Evolutionary conservation across 169 alveolate species (phyloP).

Genomic region (Plasmodium berghei): DNA sequence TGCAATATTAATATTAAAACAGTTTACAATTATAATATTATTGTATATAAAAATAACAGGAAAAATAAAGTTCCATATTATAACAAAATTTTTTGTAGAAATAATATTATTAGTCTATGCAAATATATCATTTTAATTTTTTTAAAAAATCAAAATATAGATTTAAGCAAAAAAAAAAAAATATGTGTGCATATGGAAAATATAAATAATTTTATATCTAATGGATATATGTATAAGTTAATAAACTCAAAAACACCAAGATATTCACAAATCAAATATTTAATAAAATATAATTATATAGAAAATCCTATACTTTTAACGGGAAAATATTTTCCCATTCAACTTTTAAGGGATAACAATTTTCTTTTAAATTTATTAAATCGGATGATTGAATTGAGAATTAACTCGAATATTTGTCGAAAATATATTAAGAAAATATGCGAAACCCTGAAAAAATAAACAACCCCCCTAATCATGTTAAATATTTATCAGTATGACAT

Average conservation of each 20-base stretch:
- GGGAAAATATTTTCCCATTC: slow-evolving; percentile 14
- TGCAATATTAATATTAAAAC: slow-evolving; percentile 38
- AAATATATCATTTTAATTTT: slow-evolving; percentile 45
- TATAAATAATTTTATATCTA: slow-evolving; percentile 45
- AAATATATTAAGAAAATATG: too few relatives aligned
- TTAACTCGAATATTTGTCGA: too few relatives aligned
- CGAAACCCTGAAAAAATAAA: too few relatives aligned
- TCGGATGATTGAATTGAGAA: too few relatives aligned
- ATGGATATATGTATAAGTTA: slow-evolving; percentile 69
- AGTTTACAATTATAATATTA: slow-evolving; percentile 19
- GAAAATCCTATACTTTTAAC: slow-evolving; percentile 24
- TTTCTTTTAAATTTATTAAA: slow-evolving; percentile 14
- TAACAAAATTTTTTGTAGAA: slow-evolving; percentile 50
- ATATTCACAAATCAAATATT: slow-evolving; percentile 20
- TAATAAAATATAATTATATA: slow-evolving; percentile 28
- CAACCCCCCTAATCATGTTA: too few relatives aligned
- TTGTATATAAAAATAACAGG: slow-evolving; percentile 10
- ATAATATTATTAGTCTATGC: slow-evolving; percentile 23
- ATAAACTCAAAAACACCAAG: slow-evolving; percentile 26
- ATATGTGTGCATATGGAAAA: neutral
- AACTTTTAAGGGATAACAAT: slow-evolving; percentile 6
- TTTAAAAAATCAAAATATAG: slow-evolving; percentile 29
- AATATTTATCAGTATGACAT: too few relatives aligned
- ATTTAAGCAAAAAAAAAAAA: slow-evolving; percentile 16
- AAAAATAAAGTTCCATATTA: slow-evolving; percentile 2